A percentile compares a stretch with the other conserved stretches of the same genome.
Conservation (phyloP, 2,329 filamentous ascomycete species). For the Chrysoporthe deuterocubensis region DNA sequence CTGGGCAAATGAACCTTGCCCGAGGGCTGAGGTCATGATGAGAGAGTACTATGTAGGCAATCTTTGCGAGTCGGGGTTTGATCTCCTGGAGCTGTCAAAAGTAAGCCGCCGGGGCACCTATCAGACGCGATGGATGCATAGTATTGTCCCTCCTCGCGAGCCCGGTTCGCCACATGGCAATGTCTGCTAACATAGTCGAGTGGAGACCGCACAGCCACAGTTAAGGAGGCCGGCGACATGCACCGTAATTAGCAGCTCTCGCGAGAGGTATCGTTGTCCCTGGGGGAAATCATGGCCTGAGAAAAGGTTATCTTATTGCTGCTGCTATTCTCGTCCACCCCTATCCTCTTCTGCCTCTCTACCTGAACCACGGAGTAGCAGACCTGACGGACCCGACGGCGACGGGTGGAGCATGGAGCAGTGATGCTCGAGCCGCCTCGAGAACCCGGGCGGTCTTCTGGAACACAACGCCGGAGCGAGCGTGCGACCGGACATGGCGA, state of each 20-base stretch:
- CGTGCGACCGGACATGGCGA: slow-evolving; percentile 2
- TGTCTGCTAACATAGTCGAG: too few relatives aligned
- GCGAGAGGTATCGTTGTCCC: too few relatives aligned
- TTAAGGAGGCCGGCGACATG: not conserved
- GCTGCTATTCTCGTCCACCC: too few relatives aligned
- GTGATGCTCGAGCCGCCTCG: too few relatives aligned
- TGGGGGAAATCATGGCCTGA: too few relatives aligned
- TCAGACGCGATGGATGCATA: not conserved
- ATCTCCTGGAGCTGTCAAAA: not conserved
- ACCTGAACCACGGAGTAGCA: too few relatives aligned
- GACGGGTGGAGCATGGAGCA: too few relatives aligned
- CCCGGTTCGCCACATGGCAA: not conserved
- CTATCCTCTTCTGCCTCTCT: too few relatives aligned
- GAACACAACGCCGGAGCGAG: not conserved
- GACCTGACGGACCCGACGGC: too few relatives aligned
- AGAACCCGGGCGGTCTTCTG: not conserved
- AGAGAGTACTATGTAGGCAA: not conserved
- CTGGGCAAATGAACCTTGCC: not conserved
- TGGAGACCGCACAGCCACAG: not conserved
- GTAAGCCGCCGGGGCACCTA: too few relatives aligned
- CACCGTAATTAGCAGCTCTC: not conserved
- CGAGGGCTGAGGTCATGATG: not conserved
- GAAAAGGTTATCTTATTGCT: too few relatives aligned
- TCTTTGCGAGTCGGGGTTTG: not conserved
- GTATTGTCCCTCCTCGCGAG: not conserved